Percentiles rank a stretch among this genome's conserved stretches.
Evolutionary conservation across 495 filamentous ascomycete genomes (phyloP).

Genomic region (Bryoglossum gracile): DNA sequence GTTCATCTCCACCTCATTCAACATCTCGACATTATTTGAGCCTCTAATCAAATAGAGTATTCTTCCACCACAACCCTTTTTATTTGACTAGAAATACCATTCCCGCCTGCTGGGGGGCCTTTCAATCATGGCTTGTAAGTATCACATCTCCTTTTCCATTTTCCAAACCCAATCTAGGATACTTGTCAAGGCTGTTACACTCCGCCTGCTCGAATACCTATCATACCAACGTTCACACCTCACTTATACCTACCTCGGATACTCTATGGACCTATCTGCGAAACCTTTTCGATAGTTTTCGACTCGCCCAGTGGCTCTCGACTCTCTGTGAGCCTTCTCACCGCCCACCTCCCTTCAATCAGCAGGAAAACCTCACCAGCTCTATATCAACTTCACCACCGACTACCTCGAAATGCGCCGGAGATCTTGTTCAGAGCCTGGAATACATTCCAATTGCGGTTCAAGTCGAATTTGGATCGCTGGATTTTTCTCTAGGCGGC

Average conservation of each 20-base stretch:
- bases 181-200: conserved; percentile 14
- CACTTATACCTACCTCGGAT: conserved; percentile 5
- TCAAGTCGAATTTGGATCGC: conserved; percentile 12
- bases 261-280: neutral
- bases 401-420: conserved; percentile 24
- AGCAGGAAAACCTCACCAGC: conserved; percentile 19
- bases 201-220: conserved; percentile 17
- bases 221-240: conserved; percentile 13
- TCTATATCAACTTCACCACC: conserved; percentile 12
- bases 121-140: conserved; percentile 39
- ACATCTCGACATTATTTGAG: too few species aligned
- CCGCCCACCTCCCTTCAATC: conserved; percentile 14
- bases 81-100: conserved; percentile 11
- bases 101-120: conserved; percentile 26
- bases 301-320: neutral
- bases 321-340: conserved; percentile 5
- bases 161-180: neutral
- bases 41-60: too few species aligned
- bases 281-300: neutral
- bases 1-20: too few species aligned
- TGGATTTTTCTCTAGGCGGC: conserved; percentile 5
- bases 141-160: conserved; percentile 8
- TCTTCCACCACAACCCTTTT: conserved; percentile 11
- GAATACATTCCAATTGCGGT: neutral
- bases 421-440: neutral